Evolutionary conservation across 768 basidiomycete species (phyloP).

Genomic region (Amanita rubescens): DNA sequence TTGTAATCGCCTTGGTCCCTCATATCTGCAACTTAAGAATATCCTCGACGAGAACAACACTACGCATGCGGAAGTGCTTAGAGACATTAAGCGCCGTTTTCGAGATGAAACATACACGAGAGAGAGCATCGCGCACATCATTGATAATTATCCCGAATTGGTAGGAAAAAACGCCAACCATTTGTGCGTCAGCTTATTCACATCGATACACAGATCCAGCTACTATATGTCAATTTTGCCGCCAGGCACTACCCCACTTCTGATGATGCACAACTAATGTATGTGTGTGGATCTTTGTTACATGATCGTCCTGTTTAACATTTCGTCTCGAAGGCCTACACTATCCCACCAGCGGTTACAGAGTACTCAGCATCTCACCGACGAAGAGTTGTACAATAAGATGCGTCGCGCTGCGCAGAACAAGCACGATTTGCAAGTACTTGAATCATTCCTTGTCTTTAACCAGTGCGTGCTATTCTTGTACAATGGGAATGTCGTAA

Average conservation of each 20-base stretch:
- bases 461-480: slow-evolving; percentile 61
- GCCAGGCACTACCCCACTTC: slow-evolving; percentile 83
- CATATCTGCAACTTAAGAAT: slow-evolving; percentile 87
- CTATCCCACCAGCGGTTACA: slow-evolving; percentile 93
- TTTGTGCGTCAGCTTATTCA: neutral
- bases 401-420: slow-evolving; percentile 78
- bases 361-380: slow-evolving; percentile 74
- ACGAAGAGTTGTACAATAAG: slow-evolving; percentile 81
- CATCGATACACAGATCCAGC: slow-evolving; percentile 51
- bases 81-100: slow-evolving; percentile 93
- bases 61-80: slow-evolving; percentile 85
- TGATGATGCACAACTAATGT: slow-evolving; percentile 65
- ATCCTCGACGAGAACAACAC: slow-evolving; percentile 88
- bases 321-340: slow-evolving; percentile 58
- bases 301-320: neutral
- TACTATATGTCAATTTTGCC: slow-evolving; percentile 97
- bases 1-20: slow-evolving; percentile 87
- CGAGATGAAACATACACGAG: slow-evolving; percentile 98
- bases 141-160: slow-evolving; percentile 81
- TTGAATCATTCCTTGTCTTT: slow-evolving; percentile 93
- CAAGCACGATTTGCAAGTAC: slow-evolving; percentile 89
- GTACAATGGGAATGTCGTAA: neutral
- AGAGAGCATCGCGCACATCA: slow-evolving; percentile 84
- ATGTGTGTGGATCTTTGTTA: neutral
- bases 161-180: slow-evolving; percentile 36